Conservation (phyloP, 169 alveolate genomes). For the Sarcocystis neurona region DNA sequence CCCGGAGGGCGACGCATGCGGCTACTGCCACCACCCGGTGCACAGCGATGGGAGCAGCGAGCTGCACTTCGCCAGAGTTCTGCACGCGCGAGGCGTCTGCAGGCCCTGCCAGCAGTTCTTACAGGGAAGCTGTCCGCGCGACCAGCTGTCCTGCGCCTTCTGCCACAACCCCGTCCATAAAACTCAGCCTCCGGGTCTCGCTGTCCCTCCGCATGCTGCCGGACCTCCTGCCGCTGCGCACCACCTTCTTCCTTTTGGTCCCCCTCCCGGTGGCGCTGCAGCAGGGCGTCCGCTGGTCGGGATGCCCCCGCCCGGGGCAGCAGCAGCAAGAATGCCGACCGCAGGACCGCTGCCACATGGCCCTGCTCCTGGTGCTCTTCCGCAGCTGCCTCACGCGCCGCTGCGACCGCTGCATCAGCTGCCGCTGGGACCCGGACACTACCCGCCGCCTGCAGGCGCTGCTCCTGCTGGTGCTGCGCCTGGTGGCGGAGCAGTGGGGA, state of each 20-base stretch:
- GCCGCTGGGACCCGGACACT: background rate
- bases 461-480: conserved; percentile 1
- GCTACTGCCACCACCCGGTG: conserved; percentile 28
- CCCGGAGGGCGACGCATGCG: conserved; percentile 37
- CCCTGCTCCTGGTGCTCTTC: background rate
- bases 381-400: background rate
- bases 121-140: conserved; percentile 3
- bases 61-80: conserved; percentile 23
- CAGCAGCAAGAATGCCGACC: background rate
- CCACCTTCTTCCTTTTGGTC: background rate
- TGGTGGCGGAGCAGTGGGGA: background rate
- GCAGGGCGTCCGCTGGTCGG: background rate
- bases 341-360: background rate
- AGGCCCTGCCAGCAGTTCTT: conserved; percentile 28
- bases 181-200: background rate
- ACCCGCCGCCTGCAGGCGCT: background rate
- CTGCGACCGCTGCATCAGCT: background rate
- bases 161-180: conserved; percentile 30
- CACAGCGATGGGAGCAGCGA: conserved; percentile 11
- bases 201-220: background rate
- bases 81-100: conserved; percentile 44
- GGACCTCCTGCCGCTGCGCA: conserved; percentile 1
- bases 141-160: conserved; percentile 13
- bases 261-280: background rate
- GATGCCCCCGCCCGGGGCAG: background rate